A percentile compares a stretch with the other conserved stretches of the same genome.
These are phyloP conservation scores for Apiospora kogelbergensis DNA, from an alignment of 2,329 filamentous ascomycete species.

Conservation along the genomic window DNA sequence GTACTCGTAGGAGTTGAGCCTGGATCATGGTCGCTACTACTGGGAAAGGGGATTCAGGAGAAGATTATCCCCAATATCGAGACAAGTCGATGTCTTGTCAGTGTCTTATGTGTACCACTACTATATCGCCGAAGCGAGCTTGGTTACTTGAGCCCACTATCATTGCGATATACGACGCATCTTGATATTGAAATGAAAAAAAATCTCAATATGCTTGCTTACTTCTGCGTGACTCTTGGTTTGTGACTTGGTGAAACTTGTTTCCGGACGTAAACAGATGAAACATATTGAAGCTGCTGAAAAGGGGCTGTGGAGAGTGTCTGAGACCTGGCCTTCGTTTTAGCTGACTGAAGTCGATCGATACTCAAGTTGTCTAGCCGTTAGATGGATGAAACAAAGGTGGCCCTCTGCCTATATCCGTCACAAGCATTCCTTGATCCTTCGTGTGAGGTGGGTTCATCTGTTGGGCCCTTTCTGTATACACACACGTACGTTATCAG, in stretches of 20 bases:
- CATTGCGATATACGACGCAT: not conserved
- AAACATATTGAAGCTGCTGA: not conserved
- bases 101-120: not conserved
- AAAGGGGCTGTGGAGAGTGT: not conserved
- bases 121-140: not conserved
- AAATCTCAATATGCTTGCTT: not conserved
- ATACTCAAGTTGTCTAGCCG: not conserved
- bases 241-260: not conserved
- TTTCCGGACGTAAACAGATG: not conserved
- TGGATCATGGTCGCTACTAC: not conserved
- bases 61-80: not conserved
- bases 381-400: not conserved
- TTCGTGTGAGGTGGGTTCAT: not conserved
- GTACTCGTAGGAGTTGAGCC: not conserved
- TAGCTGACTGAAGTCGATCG: not conserved
- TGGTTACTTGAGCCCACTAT: not conserved
- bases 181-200: not conserved
- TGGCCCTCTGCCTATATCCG: not conserved
- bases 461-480: not conserved
- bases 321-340: not conserved
- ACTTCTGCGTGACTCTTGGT: not conserved
- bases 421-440: not conserved
- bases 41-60: not conserved
- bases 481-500: too few relatives aligned
- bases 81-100: not conserved